Percentiles rank a stretch among this genome's conserved stretches.
phyloP scores from a whole-genome alignment of 371 early-diverging fungal species.

The Umbelopsis sp. region DNA sequence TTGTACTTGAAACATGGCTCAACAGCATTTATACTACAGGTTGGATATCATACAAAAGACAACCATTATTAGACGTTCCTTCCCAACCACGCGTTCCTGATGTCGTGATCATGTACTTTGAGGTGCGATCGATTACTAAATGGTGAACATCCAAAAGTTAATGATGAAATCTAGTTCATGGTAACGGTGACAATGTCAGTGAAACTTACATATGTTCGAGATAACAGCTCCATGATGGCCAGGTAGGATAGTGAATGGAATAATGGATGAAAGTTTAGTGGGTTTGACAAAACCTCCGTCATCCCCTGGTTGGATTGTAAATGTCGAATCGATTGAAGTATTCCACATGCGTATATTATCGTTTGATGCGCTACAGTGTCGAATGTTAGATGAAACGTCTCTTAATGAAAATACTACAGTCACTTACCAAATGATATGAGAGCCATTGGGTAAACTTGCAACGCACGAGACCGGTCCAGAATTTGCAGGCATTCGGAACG shows the following conservation, averaged over 20 bases:
- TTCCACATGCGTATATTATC: slow-evolving; percentile 96
- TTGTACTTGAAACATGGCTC: no score
- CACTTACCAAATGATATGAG: slow-evolving; percentile 81
- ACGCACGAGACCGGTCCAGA: slow-evolving; percentile 92
- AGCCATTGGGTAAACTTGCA: slow-evolving; percentile 75
- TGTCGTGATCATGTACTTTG: slow-evolving; percentile 82
- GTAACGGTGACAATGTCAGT: neutral
- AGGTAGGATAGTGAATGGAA: slow-evolving; percentile 52
- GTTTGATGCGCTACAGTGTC: slow-evolving; percentile 72
- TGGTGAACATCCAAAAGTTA: neutral
- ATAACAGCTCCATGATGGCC: slow-evolving; percentile 74
- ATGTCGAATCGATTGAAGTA: slow-evolving; percentile 42
- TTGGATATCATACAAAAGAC: slow-evolving; percentile 81
- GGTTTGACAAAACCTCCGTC: slow-evolving; percentile 29
- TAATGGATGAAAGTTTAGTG: slow-evolving; percentile 30
- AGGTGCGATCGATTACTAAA: slow-evolving; percentile 69
- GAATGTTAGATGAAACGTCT: slow-evolving; percentile 1
- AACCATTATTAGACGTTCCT: slow-evolving; percentile 78
- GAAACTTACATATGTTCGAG: slow-evolving; percentile 72
- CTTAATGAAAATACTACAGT: no score
- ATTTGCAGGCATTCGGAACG: slow-evolving; percentile 83
- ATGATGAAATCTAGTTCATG: neutral
- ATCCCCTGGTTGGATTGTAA: slow-evolving; percentile 38
- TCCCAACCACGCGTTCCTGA: slow-evolving; percentile 96
- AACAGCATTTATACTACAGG: slow-evolving; percentile 24